Conservation (phyloP, 306 rosid species). For the Cicer chorassanicum region DNA sequence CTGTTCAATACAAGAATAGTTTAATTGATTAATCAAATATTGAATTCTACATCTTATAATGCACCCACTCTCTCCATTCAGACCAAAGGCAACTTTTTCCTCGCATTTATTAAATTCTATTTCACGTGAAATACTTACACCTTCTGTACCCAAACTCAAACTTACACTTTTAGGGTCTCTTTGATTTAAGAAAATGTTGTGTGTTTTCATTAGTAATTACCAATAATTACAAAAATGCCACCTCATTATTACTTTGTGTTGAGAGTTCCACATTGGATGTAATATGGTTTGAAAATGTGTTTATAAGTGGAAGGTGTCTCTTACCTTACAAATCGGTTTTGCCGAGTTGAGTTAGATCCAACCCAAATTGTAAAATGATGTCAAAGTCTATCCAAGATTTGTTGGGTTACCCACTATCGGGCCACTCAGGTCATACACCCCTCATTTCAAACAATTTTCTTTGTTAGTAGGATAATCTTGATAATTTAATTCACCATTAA, state of each 20-base stretch:
- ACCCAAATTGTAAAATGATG: background rate
- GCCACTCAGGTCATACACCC: background rate
- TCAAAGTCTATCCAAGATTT: background rate
- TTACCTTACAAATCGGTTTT: background rate
- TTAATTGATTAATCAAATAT: slow-evolving; percentile 5
- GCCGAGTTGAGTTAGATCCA: background rate
- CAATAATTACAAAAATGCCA: background rate
- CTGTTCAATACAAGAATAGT: slow-evolving; percentile 35
- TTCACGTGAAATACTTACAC: background rate
- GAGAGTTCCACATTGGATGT: background rate
- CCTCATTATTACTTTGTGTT: background rate
- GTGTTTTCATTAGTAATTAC: background rate
- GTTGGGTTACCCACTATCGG: background rate
- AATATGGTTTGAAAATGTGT: background rate
- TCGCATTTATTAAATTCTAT: slow-evolving; percentile 2
- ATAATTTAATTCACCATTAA: slow-evolving; percentile 4
- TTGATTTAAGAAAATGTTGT: background rate
- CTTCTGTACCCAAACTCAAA: slow-evolving; percentile 17
- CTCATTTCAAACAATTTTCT: background rate
- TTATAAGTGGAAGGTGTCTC: background rate
- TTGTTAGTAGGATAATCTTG: background rate
- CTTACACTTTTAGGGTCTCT: slow-evolving; percentile 5
- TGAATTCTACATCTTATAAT: slow-evolving; percentile 22
- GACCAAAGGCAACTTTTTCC: slow-evolving; percentile 5
- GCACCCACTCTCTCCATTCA: slow-evolving; percentile 12